Base-by-base conservation (phyloP, 306 rosid species). In the Cicer yamashitae region DNA sequence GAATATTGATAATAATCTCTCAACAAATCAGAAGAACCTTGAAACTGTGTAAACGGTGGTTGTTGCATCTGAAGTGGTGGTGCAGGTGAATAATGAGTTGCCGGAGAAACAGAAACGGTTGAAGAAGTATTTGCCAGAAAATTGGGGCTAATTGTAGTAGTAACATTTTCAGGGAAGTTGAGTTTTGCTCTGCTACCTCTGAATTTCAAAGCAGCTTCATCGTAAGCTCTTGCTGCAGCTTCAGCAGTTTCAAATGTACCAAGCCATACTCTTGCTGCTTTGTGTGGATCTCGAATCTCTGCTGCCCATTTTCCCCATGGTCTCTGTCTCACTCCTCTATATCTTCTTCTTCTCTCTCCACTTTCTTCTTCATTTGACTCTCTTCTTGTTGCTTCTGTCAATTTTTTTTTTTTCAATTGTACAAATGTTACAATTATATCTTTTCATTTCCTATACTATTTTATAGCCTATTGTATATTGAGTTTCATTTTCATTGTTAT, bases 241-340 rank as follows among this genome's bases (percentile, higher is more conserved):
- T 91, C 97, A 2, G 99, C 99, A 0, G 97, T 94, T 38, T 94
- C 97, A 73, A 94, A 94, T 0, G 98, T 94, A 0, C 98, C 98
- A 3, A 94, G 97, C 98, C 98, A 94, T 8, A 94, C 98, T 48
- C 98, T 83, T 0, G 98, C 96, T 5, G 98, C 98, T 83, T 90
- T 94, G 75, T 91, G 96, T 0, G 98, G 98, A 51, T 94, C 98
- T 0, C 98, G 93, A 64, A 94, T 94, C 73, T 94, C 98, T 2
- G 98, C 98, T 11, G 98, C 98, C 98, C 98, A 94, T 78, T 94
- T 94, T 0, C 98, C 98, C 98, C 98, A 94, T 0, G 98, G 98
- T 17, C 98, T 82, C 85, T 91, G 97, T 64, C 98, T 84, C 52
- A 94, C 98, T 73, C 98, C 98, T 78, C 98, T 86, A 83, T 90